phyloP scores from a whole-genome alignment of 306 rosid species.

The Clitoria ternatea region DNA sequence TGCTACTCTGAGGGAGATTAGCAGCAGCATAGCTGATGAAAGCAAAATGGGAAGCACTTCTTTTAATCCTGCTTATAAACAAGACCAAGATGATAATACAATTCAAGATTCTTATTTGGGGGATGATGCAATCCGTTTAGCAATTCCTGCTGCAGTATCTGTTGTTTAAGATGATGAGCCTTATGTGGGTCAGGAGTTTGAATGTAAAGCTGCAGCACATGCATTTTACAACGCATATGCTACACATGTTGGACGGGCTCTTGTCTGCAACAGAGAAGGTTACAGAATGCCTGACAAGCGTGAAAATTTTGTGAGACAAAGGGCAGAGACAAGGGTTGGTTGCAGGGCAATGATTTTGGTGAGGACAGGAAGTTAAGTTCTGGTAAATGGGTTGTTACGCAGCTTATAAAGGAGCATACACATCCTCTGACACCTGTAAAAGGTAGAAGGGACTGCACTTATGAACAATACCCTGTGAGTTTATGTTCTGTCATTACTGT shows the following conservation, averaged over 20 bases:
- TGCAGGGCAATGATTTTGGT: conserved; percentile 97
- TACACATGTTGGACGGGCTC: conserved; percentile 74
- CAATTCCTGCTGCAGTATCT: conserved; percentile 44
- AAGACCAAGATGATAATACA: conserved; percentile 49
- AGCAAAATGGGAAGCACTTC: conserved; percentile 60
- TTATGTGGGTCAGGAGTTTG: conserved; percentile 91
- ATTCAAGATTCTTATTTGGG: conserved; percentile 53
- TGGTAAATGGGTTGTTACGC: conserved; percentile 90
- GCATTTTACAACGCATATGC: conserved; percentile 94
- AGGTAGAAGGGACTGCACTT: conserved; percentile 81
- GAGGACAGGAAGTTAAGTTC: conserved; percentile 65
- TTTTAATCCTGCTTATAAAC: conserved; percentile 55
- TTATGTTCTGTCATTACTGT: conserved; percentile 5
- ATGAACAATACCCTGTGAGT: conserved; percentile 88
- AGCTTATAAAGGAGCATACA: conserved; percentile 81
- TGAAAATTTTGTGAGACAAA: conserved; percentile 92
- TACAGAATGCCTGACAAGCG: conserved; percentile 96
- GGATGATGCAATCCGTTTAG: conserved; percentile 39
- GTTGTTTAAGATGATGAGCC: conserved; percentile 66
- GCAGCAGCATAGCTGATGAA: conserved; percentile 47
- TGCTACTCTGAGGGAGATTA: conserved; percentile 40
- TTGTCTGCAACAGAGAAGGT: conserved; percentile 98
- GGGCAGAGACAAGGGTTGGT: conserved; percentile 97
- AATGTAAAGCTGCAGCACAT: conserved; percentile 85
- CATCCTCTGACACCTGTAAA: conserved; percentile 81